Evolutionary conservation across 2,329 filamentous ascomycete species (phyloP).

Genomic region (Trichoderma guizhouense): DNA sequence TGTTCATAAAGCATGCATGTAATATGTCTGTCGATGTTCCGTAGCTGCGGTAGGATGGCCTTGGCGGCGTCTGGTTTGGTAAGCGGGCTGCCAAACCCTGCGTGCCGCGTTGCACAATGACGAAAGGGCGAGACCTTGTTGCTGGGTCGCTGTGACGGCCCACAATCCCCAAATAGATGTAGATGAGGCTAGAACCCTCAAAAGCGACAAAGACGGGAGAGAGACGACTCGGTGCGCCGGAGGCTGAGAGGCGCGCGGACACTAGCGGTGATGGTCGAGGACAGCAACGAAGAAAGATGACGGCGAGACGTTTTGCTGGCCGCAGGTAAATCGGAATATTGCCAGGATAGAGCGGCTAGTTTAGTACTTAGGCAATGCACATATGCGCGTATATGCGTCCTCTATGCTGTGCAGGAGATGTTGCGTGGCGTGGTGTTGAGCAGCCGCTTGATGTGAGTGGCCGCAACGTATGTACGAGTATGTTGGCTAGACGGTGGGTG

Average conservation of each 20-base stretch:
- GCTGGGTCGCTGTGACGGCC: neutral
- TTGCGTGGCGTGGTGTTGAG: neutral
- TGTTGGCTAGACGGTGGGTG: neutral
- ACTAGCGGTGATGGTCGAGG: constrained; percentile 6
- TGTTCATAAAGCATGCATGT: constrained; percentile 7
- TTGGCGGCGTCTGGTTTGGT: constrained; percentile 7
- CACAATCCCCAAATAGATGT: constrained; percentile 5
- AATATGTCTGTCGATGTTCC: constrained; percentile 9
- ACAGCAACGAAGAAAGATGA: neutral
- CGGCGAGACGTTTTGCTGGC: neutral
- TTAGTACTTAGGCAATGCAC: neutral
- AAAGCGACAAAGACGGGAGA: neutral
- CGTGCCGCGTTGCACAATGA: constrained; percentile 13
- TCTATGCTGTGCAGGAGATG: constrained; percentile 11
- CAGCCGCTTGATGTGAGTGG: neutral
- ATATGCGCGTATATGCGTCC: constrained; percentile 3
- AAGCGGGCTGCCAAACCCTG: constrained; percentile 13
- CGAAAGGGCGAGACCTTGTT: neutral
- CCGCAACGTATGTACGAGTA: neutral
- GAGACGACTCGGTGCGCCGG: constrained; percentile 1
- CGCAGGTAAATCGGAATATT: neutral
- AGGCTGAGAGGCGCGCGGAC: constrained; percentile 7
- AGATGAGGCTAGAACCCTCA: constrained; percentile 1
- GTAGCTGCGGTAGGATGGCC: constrained; percentile 13
- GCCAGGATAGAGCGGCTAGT: neutral